A percentile compares a stretch with the other conserved stretches of the same genome.
Evolutionary conservation across 495 filamentous ascomycete species (phyloP).

Genomic region (Annulohypoxylon maeteangense): DNA sequence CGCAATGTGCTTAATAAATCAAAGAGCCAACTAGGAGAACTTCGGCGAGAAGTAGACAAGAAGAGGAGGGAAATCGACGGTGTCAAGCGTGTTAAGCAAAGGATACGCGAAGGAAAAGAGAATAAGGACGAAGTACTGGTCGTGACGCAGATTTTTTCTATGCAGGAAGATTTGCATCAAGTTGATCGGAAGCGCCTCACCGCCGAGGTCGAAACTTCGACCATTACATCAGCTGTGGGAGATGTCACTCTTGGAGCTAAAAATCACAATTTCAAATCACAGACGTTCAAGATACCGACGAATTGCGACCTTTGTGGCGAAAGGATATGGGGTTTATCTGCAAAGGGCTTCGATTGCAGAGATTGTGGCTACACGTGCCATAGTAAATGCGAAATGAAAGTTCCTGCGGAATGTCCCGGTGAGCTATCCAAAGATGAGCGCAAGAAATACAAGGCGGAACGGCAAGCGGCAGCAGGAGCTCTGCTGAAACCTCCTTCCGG

Average conservation of each 20-base stretch:
- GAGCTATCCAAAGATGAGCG: conserved; percentile 92
- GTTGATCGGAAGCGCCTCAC: conserved; percentile 86
- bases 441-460: conserved; percentile 86
- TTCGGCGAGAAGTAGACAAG: conserved; percentile 83
- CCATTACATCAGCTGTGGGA: conserved; percentile 85
- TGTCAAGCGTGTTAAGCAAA: conserved; percentile 75
- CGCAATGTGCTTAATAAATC: conserved; percentile 92
- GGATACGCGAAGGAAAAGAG: conserved; percentile 81
- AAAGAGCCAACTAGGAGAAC: conserved; percentile 79
- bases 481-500: conserved; percentile 55
- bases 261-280: conserved; percentile 95
- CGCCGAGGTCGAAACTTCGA: conserved; percentile 90
- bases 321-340: conserved; percentile 93
- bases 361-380: conserved; percentile 99
- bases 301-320: conserved; percentile 98
- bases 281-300: conserved; percentile 98
- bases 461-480: conserved; percentile 80
- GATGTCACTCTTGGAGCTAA: conserved; percentile 91
- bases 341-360: conserved; percentile 93
- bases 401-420: conserved; percentile 93
- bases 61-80: conserved; percentile 84
- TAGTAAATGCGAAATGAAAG: conserved; percentile 99
- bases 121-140: conserved; percentile 85
- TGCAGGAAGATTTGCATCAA: conserved; percentile 87
- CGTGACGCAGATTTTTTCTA: conserved; percentile 76